Conservation (phyloP, 176 grass and related monocot genomes). For the Oryza brachyantha region DNA sequence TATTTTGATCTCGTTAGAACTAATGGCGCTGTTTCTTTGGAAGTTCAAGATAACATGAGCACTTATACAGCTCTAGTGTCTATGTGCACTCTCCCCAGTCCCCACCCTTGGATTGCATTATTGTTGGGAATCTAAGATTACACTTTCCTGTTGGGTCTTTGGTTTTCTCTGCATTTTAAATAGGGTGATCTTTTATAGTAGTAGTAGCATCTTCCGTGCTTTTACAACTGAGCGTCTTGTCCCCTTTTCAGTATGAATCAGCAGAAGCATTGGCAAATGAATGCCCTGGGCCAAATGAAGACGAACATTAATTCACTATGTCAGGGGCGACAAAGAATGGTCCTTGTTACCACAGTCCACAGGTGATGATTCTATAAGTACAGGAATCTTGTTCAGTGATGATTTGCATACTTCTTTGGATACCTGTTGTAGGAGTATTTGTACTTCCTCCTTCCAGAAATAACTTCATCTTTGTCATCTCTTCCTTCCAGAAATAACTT, state of each 20-base stretch:
- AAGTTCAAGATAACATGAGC: not conserved
- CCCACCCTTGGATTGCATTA: not conserved
- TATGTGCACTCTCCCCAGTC: not conserved
- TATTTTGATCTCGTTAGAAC: not conserved
- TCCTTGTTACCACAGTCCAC: slow-evolving; percentile 23
- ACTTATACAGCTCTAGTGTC: not conserved
- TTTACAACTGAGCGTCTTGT: not conserved
- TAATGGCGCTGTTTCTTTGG: not conserved
- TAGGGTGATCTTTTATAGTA: not conserved
- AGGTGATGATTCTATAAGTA: slow-evolving; percentile 28
- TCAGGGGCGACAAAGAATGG: slow-evolving; percentile 7
- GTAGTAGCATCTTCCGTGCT: not conserved
- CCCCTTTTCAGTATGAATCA: slow-evolving; percentile 71
- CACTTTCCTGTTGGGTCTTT: not conserved
- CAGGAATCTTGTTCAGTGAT: not conserved
- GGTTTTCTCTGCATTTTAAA: not conserved
- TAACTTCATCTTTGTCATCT: too few relatives aligned
- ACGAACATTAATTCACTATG: slow-evolving; percentile 69
- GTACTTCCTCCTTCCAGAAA: too few relatives aligned
- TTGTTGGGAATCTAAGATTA: not conserved
- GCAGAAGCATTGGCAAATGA: slow-evolving; percentile 55
- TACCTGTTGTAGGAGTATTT: slow-evolving; percentile 9
- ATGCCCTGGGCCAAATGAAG: slow-evolving; percentile 71
- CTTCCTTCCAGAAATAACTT: too few relatives aligned
- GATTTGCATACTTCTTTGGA: slow-evolving; percentile 9